Conservation (phyloP, 176 grass and related monocot genomes). For the Alopecurus myosuroides region DNA sequence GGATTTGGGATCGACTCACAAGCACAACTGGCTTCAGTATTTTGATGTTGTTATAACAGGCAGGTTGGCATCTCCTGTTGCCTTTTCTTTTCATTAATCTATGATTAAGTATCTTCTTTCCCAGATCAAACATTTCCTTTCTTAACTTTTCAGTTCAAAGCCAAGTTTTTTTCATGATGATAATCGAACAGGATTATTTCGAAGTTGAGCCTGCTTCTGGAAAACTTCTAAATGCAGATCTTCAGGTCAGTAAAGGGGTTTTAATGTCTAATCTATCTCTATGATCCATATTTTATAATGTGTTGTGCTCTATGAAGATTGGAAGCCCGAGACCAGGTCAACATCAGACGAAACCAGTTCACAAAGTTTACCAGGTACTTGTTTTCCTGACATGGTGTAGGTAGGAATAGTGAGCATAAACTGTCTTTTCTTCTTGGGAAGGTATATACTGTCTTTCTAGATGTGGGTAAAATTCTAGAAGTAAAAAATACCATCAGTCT, state of each 20-base stretch:
- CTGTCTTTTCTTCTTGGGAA: neutral
- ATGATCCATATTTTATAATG: conserved; percentile 13
- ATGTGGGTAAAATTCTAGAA: neutral
- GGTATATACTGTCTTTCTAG: neutral
- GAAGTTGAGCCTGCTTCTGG: conserved; percentile 98
- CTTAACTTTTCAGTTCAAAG: conserved; percentile 65
- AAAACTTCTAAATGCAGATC: conserved; percentile 94
- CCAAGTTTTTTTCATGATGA: conserved; percentile 96
- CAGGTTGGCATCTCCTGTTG: conserved; percentile 48
- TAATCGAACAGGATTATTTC: conserved; percentile 81
- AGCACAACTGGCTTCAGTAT: conserved; percentile 78
- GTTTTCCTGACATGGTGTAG: neutral
- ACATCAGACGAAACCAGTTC: conserved; percentile 32
- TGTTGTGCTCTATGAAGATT: conserved; percentile 42
- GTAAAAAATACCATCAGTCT: neutral
- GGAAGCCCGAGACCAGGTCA: conserved; percentile 58
- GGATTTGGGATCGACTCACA: conserved; percentile 45
- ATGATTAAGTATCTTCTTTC: conserved; percentile 17
- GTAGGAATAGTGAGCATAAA: neutral
- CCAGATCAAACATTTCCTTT: neutral
- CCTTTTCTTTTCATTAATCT: neutral
- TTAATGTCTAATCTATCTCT: neutral
- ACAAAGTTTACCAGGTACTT: conserved; percentile 93
- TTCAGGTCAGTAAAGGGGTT: conserved; percentile 63
- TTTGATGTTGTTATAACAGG: conserved; percentile 98